Evolutionary conservation across 2,329 filamentous ascomycete species (phyloP).

Genomic region (Polytolypa hystricis): DNA sequence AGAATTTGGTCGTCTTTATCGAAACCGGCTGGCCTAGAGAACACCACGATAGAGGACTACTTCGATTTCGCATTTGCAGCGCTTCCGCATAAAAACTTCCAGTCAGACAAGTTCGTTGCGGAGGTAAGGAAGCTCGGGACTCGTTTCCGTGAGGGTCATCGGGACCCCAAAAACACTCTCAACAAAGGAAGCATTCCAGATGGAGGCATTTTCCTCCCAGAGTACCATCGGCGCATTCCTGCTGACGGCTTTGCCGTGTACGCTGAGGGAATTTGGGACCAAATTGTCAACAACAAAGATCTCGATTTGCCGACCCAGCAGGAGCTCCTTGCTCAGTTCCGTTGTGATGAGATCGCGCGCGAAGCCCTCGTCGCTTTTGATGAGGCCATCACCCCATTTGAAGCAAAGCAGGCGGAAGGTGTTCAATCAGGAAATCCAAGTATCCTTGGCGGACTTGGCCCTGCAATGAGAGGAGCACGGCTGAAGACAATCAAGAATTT

Average conservation of each 20-base stretch:
- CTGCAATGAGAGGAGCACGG: conserved; percentile 60
- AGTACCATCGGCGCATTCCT: conserved; percentile 91
- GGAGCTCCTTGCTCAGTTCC: conserved; percentile 90
- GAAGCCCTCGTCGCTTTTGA: conserved; percentile 83
- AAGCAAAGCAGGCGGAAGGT: conserved; percentile 71
- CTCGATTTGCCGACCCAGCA: conserved; percentile 93
- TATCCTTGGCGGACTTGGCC: conserved; percentile 65
- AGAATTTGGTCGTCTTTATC: conserved; percentile 90
- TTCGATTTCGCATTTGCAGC: conserved; percentile 98
- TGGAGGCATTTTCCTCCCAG: conserved; percentile 76
- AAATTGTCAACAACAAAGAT: conserved; percentile 98
- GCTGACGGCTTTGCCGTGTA: conserved; percentile 95
- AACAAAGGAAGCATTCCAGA: conserved; percentile 59
- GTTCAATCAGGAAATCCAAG: conserved; percentile 59
- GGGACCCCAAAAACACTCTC: conserved; percentile 51
- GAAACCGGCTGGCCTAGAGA: conserved; percentile 80
- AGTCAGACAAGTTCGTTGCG: conserved; percentile 76
- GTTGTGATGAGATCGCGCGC: conserved; percentile 90
- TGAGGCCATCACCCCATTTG: conserved; percentile 65
- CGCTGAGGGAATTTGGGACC: conserved; percentile 90
- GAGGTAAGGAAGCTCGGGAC: conserved; percentile 71
- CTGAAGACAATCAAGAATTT: conserved; percentile 69
- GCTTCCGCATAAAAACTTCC: conserved; percentile 90
- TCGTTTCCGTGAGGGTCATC: conserved; percentile 73
- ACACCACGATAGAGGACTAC: conserved; percentile 86